Percentiles rank a stretch among this genome's conserved stretches.
phyloP scores from a whole-genome alignment of 169 alveolate genomes.

The Cryptosporidium parvum region DNA sequence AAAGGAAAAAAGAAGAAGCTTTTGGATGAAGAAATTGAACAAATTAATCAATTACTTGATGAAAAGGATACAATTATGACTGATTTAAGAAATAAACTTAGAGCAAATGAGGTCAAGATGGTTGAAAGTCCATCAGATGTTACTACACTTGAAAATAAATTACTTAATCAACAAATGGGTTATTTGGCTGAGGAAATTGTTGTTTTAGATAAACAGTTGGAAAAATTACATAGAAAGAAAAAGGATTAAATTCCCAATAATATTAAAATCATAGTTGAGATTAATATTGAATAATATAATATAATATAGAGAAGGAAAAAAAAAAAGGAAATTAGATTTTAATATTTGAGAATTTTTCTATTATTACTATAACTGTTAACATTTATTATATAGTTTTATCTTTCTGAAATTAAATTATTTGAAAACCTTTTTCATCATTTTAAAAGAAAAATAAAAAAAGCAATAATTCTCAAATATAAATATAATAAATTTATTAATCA shows the following conservation, averaged over 20 bases:
- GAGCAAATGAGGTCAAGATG: conserved; percentile 41
- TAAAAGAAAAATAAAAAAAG: too few relatives aligned
- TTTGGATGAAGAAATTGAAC: conserved; percentile 32
- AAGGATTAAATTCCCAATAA: neutral
- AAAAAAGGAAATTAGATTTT: neutral
- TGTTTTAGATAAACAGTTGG: conserved; percentile 35
- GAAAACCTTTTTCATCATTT: too few relatives aligned
- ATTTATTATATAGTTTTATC: neutral
- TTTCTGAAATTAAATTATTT: neutral
- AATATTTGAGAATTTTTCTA: neutral
- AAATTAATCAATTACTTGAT: conserved; percentile 36
- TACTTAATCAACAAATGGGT: conserved; percentile 68
- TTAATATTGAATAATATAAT: neutral
- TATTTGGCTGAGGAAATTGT: conserved; percentile 69
- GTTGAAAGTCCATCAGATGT: conserved; percentile 68
- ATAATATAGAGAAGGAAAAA: too few relatives aligned
- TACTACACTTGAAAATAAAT: conserved; percentile 40
- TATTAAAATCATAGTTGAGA: neutral
- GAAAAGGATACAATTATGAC: conserved; percentile 68
- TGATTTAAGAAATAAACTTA: conserved; percentile 35
- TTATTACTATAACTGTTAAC: neutral
- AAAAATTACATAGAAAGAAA: conserved; percentile 53
- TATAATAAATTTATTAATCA: too few relatives aligned
- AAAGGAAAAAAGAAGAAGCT: conserved; percentile 54
- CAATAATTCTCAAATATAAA: neutral